Base-by-base conservation (phyloP, 495 filamentous ascomycete species). In the Aspergillus heteromorphus region DNA sequence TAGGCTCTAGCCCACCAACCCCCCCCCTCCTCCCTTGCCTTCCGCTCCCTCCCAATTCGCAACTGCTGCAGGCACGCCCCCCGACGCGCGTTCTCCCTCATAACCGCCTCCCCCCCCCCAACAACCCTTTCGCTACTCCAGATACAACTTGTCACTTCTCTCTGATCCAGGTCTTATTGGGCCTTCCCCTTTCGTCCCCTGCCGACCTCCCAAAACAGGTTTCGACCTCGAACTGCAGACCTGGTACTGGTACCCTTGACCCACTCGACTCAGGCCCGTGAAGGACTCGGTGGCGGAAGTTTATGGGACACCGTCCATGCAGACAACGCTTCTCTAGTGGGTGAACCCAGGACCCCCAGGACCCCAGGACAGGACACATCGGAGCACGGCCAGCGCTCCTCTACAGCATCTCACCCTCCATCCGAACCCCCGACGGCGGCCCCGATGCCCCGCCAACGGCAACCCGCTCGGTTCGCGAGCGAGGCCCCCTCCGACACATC, bases 401-500 rank as follows among this genome's bases (percentile, higher is more conserved):
- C 36, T 27, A 27, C 23, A 27, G 7, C 23, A 4, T 30, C 49
- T 8, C 19, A 34, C 36, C 14, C 38, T 41, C 16, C 21, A 14
- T 36, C 34, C 17, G 41, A 53, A 18, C 17, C 23, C 23, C 31
- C 40, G 18, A 25, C 49, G 20, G 40, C 58, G 38, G 19, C 43
- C 50, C 63, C 57, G 49, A 76, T 76, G 71, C 65, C 68, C 61
- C 74, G 74, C 54, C 65, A 65, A 55, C 66, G 72, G 47, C 65
- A 68, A 50, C 51, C 58, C 23, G 65, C 68, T 71, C 72, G 74
- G 41, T 64, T 70, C 40, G 65, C 74, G 68, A 78, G 74, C 60
- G 72, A 75, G 65, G 67, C 69, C 29, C 73, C 73, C 54, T 78
- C 74, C 55, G 73, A 72, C 58, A 88, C 88, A 13, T 93, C 88